These are phyloP conservation scores for Sarcodon aspratus DNA, from an alignment of 768 basidiomycete genomes.

Conservation along the genomic window DNA sequence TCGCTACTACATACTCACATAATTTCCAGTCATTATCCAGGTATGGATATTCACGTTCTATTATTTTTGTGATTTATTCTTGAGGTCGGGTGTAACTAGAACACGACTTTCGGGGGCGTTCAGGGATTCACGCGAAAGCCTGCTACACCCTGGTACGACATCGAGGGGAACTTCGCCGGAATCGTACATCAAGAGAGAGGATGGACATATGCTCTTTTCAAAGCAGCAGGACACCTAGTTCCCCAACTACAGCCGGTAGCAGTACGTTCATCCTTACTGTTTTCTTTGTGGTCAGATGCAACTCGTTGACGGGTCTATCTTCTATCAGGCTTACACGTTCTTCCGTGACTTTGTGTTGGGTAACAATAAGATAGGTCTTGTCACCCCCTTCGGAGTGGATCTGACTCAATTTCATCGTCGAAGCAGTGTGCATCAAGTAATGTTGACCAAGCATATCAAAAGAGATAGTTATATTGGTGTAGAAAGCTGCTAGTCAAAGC, in stretches of 20 bases:
- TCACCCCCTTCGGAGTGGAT: constrained; percentile 12
- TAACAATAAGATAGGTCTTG: constrained; percentile 44
- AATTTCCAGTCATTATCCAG: constrained; percentile 12
- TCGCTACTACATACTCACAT: not conserved
- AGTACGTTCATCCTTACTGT: constrained; percentile 33
- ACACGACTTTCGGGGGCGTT: constrained; percentile 71
- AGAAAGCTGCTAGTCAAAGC: too few relatives aligned
- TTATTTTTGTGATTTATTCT: not conserved
- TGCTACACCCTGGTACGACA: constrained; percentile 56
- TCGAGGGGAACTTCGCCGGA: constrained; percentile 46
- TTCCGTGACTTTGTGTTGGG: constrained; percentile 60
- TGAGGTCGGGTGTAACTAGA: constrained; percentile 24
- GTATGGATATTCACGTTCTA: not conserved
- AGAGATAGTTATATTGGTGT: too few relatives aligned
- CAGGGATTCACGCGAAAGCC: constrained; percentile 64
- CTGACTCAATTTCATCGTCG: too few relatives aligned
- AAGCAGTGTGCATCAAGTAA: too few relatives aligned
- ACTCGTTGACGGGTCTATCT: not conserved
- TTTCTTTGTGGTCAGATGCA: not conserved
- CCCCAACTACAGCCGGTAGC: constrained; percentile 24
- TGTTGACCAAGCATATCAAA: too few relatives aligned
- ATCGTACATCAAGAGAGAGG: constrained; percentile 67
- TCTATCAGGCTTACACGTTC: constrained; percentile 45
- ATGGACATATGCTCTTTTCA: constrained; percentile 29
- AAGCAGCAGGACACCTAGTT: constrained; percentile 28